These are phyloP conservation scores for Phenoliferia sp. DNA, from an alignment of 1,284 basidiomycete genomes.

Conservation along the genomic window DNA sequence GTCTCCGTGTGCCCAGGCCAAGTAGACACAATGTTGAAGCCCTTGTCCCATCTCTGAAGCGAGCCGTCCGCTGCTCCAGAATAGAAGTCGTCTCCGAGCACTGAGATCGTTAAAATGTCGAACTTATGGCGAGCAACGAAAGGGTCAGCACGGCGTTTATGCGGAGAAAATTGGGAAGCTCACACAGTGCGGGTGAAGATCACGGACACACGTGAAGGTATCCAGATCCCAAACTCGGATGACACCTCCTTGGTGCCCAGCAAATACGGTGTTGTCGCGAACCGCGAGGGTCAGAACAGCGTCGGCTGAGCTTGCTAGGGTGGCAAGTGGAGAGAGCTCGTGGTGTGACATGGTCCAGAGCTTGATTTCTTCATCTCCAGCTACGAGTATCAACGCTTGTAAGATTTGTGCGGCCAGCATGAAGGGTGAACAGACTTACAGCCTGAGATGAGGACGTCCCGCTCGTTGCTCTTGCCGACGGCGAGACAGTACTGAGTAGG, in stretches of 20 bases:
- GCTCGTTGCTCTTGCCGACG: conserved; percentile 48
- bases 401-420: not conserved
- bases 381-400: conserved; percentile 10
- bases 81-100: conserved; percentile 71
- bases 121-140: conserved; percentile 43
- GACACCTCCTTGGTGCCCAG: conserved; percentile 88
- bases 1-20: conserved; percentile 77
- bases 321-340: conserved; percentile 11
- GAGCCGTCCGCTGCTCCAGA: conserved; percentile 77
- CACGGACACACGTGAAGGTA: conserved; percentile 76
- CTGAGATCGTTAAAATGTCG: conserved; percentile 72
- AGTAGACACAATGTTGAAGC: conserved; percentile 73
- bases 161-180: conserved; percentile 22
- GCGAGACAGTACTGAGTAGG: conserved; percentile 63
- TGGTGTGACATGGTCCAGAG: conserved; percentile 37
- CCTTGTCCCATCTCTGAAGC: conserved; percentile 70
- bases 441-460: conserved; percentile 66
- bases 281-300: conserved; percentile 71
- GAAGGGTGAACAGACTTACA: conserved; percentile 9
- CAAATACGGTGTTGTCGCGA: conserved; percentile 75
- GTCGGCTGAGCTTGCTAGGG: conserved; percentile 44
- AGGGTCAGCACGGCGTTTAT: not conserved
- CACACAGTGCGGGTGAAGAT: conserved; percentile 77
- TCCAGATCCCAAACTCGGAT: conserved; percentile 84
- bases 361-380: conserved; percentile 43